Base-by-base conservation (phyloP, 208 protist species). In the Acanthamoeba triangularis region DNA sequence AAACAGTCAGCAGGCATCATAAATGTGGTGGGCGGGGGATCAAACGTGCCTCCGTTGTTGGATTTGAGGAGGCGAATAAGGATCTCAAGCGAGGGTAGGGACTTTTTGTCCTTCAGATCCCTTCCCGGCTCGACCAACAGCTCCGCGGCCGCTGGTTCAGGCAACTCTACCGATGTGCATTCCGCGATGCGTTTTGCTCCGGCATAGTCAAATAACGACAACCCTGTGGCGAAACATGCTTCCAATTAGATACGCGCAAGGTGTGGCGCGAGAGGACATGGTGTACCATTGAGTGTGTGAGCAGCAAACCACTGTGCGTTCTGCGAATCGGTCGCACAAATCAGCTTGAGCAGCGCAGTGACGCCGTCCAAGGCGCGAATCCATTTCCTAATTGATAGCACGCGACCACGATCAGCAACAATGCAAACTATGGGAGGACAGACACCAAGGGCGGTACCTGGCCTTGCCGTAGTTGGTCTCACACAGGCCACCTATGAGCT, bases 391-490 rank as follows among this genome's bases (percentile, higher is more conserved):
- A 0, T 41, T 3, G 35, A 28, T 23, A 11, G 23, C 59, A 65
- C 23, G 16, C 59, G 59, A 14, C 8, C 16, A 1, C 18, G 20
- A 65, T n/a, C 23, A n/a, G 23, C 23, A 5, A 13, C 16, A 65
- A n/a, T n/a, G 23, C 59, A 65, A n/a, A 11, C 7, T 4, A 2
- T 8, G 16, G 6, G 16, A 10, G 16, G 16, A 2, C 16, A 59
- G 20, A 23, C 54, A 23, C 54, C 16, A 25, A 23, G 54, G 11
- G 54, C 54, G 7, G 59, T 52, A 80, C 72, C 72, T 56, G 49
- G 80, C 80, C 49, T 88, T 88, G 80, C 80, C 80, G 47, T 88
- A 88, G 49, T 88, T 88, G 49, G 80, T 88, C 49, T 88, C 80
- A 14, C 80, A 88, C 49, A 88, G 80, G 14, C 80, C 80, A 30